phyloP scores from a whole-genome alignment of 129 eudicot species.

The Flaveria linearis region DNA sequence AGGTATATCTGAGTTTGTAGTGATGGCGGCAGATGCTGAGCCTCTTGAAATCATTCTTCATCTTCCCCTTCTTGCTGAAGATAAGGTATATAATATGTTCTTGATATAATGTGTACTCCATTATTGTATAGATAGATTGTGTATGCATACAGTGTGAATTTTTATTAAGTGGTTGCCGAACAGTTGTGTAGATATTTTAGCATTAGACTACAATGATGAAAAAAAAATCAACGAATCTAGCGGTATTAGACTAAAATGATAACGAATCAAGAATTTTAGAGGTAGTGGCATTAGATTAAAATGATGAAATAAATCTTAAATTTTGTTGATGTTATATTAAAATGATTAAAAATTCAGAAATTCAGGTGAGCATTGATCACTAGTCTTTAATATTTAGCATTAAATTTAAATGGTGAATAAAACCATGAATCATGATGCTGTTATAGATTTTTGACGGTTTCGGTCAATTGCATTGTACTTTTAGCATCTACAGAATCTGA shows the following conservation, averaged over 20 bases:
- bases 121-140: neutral
- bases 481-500: neutral
- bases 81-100: slow-evolving; percentile 47
- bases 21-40: slow-evolving; percentile 83
- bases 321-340: neutral
- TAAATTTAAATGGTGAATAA: neutral
- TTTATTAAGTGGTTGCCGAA: neutral
- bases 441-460: neutral
- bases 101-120: neutral
- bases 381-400: neutral
- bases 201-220: neutral
- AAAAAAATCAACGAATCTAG: neutral
- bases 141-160: neutral
- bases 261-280: neutral
- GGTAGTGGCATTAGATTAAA: neutral
- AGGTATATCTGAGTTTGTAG: slow-evolving; percentile 80
- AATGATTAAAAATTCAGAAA: neutral
- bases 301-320: neutral
- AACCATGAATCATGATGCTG: neutral
- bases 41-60: slow-evolving; percentile 82
- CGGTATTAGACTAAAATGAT: neutral
- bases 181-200: too few relatives aligned
- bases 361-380: neutral
- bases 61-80: slow-evolving; percentile 84
- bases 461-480: neutral